Evolutionary conservation across 768 basidiomycete genomes (phyloP), one percentile per base, ranked within the genome.

Genomic region (Calvatia gigantea): DNA sequence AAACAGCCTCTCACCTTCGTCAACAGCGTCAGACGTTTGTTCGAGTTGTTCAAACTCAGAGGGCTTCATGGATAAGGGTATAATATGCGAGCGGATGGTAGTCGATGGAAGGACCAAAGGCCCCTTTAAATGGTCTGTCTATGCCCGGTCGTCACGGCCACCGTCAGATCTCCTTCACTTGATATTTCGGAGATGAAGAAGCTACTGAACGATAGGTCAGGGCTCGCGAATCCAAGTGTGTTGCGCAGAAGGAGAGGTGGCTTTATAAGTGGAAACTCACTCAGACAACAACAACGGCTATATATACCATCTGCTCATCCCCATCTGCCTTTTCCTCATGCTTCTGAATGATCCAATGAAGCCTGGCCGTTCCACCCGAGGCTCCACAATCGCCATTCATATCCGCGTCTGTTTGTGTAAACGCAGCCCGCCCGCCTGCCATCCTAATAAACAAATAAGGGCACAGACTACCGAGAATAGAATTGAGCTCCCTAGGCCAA

Each of bases 21-120:
- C 79, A 21, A 81, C 71, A 37, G 75, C 75, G 60, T 81, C 79
- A 4, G 77, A 79, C 12, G 73, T 74, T 27, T 58, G 64, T 42
- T 81, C 79, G 38, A 81, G 71, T 44, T 75, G 68, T 56, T 61
- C 69, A 33, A 65, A 68, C 51, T 48, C 56, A 45, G 60, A 59
- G 29, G 58, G 27, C 9, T 62, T 62, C 48, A 54, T 47, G 49
- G 64, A 48, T 59, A 32, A 7, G 27, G 27, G 15, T 5, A 19
- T 32, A 28, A 32, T n/a, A 11, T 6, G 17, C 7, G 32, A 41
- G 23, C 19, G 17, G 44, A 37, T 37, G 38, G n/a, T 35, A 28
- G 47, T 45, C n/a, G 31, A 27, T 23, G 42, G n/a, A 29, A 35
- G 19, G 50, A 14, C 12, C 12, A 12, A 37, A 37, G 35, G 5